Evolutionary conservation across 2,329 filamentous ascomycete genomes (phyloP).

Genomic region (Talaromyces amestolkiae): DNA sequence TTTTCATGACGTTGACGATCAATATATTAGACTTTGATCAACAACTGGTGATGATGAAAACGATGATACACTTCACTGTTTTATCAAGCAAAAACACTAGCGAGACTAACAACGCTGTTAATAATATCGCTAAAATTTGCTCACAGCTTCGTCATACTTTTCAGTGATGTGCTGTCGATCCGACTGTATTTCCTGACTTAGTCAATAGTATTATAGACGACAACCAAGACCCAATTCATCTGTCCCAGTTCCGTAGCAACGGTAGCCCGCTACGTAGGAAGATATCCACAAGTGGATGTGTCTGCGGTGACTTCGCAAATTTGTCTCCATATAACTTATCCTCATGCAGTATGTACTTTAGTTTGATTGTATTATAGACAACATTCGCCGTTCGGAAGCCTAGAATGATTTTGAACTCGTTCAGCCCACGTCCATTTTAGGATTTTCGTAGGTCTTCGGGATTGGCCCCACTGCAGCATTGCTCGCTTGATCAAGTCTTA

Average conservation of each 20-base stretch:
- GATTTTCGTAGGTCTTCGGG: neutral
- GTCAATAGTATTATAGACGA: neutral
- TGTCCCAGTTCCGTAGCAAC: constrained; percentile 17
- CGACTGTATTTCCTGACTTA: neutral
- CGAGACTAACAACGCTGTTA: neutral
- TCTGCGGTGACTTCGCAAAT: neutral
- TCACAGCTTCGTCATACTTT: neutral
- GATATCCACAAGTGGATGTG: constrained; percentile 1
- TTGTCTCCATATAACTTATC: neutral
- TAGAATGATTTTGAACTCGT: neutral
- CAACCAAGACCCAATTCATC: neutral
- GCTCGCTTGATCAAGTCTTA: neutral
- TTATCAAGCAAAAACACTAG: neutral
- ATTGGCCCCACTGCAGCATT: neutral
- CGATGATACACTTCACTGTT: neutral
- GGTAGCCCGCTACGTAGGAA: constrained; percentile 4
- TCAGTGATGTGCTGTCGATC: neutral
- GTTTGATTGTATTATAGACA: neutral
- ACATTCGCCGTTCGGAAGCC: neutral
- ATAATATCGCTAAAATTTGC: neutral
- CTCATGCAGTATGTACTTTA: constrained; percentile 2
- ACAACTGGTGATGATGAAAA: neutral
- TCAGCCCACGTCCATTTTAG: neutral
- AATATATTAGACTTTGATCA: neutral
- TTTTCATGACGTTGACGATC: neutral